Evolutionary conservation across 2,329 filamentous ascomycete genomes (phyloP), one percentile per base, ranked within the genome.

Genomic region (Claviceps fusiformis): DNA sequence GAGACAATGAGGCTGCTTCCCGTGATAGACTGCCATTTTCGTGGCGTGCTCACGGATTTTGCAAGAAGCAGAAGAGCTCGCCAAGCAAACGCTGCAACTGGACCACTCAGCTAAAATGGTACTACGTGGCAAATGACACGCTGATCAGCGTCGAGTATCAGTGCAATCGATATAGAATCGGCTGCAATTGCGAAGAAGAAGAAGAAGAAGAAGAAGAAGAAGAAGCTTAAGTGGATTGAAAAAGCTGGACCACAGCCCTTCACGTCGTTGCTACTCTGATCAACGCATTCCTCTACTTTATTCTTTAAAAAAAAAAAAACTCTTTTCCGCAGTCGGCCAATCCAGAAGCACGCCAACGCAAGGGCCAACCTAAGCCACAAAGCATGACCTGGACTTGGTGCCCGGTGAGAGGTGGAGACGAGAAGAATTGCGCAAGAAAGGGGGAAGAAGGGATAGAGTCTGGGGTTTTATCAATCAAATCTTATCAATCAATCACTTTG

Each of bases 401-500:
- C 19, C 13, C 13, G 24, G n/a, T n/a, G 33, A 9, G 10, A 15
- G 39, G 39, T 41, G 39, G 39, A 41, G 24, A 29, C 37, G 15
- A 35, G 33, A 55, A 35, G 33, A 17, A 9, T 37, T 43, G 33
- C 45, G 52, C 52, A 45, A 13, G 19, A 27, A 35, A n/a, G 31
- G 33, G 33, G 43, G 43, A 31, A 33, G 7, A 37, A 48, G 11
- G 45, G 6, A 11, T 3, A 29, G 27, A n/a, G 45, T 24, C 27
- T 17, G 29, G 10, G 29, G 10, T 59, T 68, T 72, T 71, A 72
- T 72, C 70, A 72, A 72, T 72, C 70, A 65, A 68, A 74, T 74
- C 72, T 74, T 73, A 74, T 74, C 72, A 74, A 74, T 74, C 72
- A 63, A 65, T 73, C 71, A 67, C 24, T n/a, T 17, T 24, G 66